Base-by-base conservation (phyloP, 805 yeast species). In the Novakomyces olei region DNA sequence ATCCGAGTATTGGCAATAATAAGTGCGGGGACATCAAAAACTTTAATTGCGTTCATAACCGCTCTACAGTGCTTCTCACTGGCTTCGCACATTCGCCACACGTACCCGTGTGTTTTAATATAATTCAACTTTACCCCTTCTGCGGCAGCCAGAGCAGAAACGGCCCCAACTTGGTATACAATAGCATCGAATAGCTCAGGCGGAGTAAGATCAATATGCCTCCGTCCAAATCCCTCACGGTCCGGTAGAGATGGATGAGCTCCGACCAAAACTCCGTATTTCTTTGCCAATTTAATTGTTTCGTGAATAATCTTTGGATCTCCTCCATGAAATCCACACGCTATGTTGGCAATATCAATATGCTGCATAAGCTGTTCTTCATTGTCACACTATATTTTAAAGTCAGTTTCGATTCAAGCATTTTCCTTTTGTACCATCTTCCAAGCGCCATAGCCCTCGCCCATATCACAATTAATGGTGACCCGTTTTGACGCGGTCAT, bases 291-390 rank as follows among this genome's bases (percentile, higher is more conserved):
- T 28, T 40, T 35, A 5, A 56, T 55, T 34, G 54, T 55, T 18
- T 47, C 36, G 15, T 41, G 36, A 60, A 56, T 56, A 23, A 47
- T 54, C 24, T 44, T 48, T 31, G 49, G 51, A 38, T 56, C 60
- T n/a, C 60, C 59, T 22, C 58, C 61, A 39, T 56, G 61, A 30
- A 50, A 55, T 4, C 61, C 61, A 41, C 61, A 56, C 6, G 61
- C 61, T 34, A 56, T 40, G 35, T 56, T 56, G 5, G 61, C 61
- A 5, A 47, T 44, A 38, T 55, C 57, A 30, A 56, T 55, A 16
- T 42, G 39, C 10, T 57, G 58, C 58, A 56, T 55, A 19, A 56
- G 48, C 17, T 56, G 58, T 7, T 38, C 43, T 26, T 44, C n/a
- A n/a, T n/a, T n/a, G n/a, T n/a, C n/a, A n/a, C n/a, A n/a, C n/a